Evolutionary conservation across 2,329 filamentous ascomycete genomes (phyloP), one percentile per base, ranked within the genome.

Genomic region (Fusarium setosum): DNA sequence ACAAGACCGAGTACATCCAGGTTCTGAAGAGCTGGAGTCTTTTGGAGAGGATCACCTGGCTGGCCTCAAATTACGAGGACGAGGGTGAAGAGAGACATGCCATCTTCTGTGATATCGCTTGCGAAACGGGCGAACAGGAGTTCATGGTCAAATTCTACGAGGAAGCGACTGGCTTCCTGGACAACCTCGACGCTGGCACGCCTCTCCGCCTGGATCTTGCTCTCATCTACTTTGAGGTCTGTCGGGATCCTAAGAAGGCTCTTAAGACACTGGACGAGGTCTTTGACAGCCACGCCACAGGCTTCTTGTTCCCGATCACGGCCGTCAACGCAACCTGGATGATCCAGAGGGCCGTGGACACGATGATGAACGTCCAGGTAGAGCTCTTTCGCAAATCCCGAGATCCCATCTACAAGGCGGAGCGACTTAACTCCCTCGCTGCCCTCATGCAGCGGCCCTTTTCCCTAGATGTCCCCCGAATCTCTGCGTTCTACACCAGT

Each of bases 31-130:
- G 26, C 0, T 75, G 71, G 72, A 70, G 34, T 18, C 60, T 70
- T 0, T 29, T 74, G 2, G 72, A 75, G 35, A 63, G 72, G 3
- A 59, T 75, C 4, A 72, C 71, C 0, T 75, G 71, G 63, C 31
- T 75, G 8, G 64, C 70, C 1, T 70, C 65, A 31, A 44, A 70
- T 2, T 74, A 73, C 13, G 35, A 32, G 5, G 58, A 65, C 0
- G 15, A 48, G 0, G 55, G 54, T 0, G 38, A 18, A 2, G 41
- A 61, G 1, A 41, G 70, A 3, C 63, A 65, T 11, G 11, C 31
- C 0, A 1, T 12, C 2, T 49, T 75, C n/a, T 55, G 64, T 8
- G 56, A 64, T 2, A 58, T 66, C 2, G 72, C 72, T 3, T 55
- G 49, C 0, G 32, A 65, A 6, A 61, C 66, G 2, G 61, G 61